Base-by-base conservation (phyloP, 2,329 filamentous ascomycete species). In the Apiospora pterosperma region DNA sequence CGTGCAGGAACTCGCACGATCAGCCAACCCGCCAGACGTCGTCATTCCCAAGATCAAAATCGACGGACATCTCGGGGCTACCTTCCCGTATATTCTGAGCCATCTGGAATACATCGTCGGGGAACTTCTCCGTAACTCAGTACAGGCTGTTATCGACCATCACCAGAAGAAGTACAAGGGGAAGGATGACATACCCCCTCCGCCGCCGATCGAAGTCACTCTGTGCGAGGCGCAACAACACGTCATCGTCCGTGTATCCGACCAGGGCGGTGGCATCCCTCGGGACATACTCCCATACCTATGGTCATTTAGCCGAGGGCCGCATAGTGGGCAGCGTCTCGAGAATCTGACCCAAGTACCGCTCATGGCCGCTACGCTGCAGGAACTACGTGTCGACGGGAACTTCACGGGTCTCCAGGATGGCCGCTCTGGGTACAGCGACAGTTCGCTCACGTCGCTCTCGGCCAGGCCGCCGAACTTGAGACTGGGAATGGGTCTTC, bases 71-170 rank as follows among this genome's bases (percentile, higher is more conserved):
- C 83, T 96, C 2, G 88, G 92, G 36, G 94, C 94, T 5, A 97
- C 90, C 36, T 99, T 99, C 74, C 96, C 96, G 1, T 99, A 97
- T 74, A 98, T 99, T 68, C 86, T 97, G 62, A 96, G 90, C 74
- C 96, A 98, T 76, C 86, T 99, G 62, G 95, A 99, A 79, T 99
- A 99, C 78, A 97, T 99, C 71, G 87, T 99, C 64, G 94, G 96
- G 62, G 96, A 99, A 80, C 88, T 99, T 25, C 84, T 99, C 28
- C 90, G 96, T 41, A 99, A 99, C 79, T 96, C 93, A 0, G 92
- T 99, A 19, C 94, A 98, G 78, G 94, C 94, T 23, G 89, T 96
- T 41, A 90, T 97, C 66, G 95, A 97, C 74, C 86, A 88, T 69
- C 88, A 90, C 65, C 80, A 83, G 62, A 81, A 81, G 63, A 75